Evolutionary conservation across 2,329 filamentous ascomycete genomes (phyloP), one percentile per base, ranked within the genome.

Genomic region (Aspergillus thermomutatus): DNA sequence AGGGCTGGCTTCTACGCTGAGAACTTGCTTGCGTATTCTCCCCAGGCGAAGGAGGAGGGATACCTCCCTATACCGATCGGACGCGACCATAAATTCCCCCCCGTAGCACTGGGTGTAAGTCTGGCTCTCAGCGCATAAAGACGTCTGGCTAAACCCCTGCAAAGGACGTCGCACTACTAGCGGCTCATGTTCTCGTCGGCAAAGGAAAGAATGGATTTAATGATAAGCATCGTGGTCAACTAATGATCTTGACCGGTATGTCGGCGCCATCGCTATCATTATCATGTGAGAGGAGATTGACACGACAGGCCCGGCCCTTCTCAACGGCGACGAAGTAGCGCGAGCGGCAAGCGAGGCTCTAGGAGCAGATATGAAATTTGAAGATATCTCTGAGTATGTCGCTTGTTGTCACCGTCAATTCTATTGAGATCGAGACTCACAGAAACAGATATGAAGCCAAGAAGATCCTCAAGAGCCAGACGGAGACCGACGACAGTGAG

Each of bases 1-100:
- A 80, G 78, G 4, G 77, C 79, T 17, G 79, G 79, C 3, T 81
- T 82, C 60, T 82, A 82, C 58, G 78, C 79, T 3, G 79, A 82
- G 66, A 82, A 82, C 53, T 66, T 82, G n/a, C 71, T 82, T 2
- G 62, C 77, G 1, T 81, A 82, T 60, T 70, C 77, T 2, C 73
- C 73, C 1, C 77, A 82, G 60, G 78, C 77, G 8, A 69, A 79
- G 55, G 67, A 74, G 25, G 76, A 80, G 40, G 77, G 77, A 0
- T 58, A 73, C 1, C 64, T 82, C 14, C 79, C 79, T 0, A 61
- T 82, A 9, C 80, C 80, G 0, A 76, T 82, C 58, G 79, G 79
- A 7, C 61, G 73, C 40, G 69, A 73, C 10, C 77, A 82, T 68
- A 80, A 80, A 64, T 80, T 82, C 56, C 77, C 80, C 0, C 80